Evolutionary conservation across 768 basidiomycete genomes (phyloP).

Genomic region (Boletus pseudopeckii): DNA sequence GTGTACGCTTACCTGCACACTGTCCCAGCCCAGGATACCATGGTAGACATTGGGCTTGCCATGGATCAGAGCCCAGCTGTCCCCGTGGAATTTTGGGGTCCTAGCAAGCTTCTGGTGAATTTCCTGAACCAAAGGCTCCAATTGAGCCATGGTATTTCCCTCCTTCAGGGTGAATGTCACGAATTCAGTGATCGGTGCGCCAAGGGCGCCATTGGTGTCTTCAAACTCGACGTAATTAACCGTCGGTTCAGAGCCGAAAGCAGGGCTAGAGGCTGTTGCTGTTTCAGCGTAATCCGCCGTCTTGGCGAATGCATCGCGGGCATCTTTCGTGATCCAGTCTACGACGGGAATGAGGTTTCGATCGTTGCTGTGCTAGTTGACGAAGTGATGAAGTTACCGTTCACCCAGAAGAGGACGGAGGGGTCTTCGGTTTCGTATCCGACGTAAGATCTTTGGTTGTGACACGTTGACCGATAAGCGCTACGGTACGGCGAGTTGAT

Average conservation of each 20-base stretch:
- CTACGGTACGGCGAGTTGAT: background rate
- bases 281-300: slow-evolving; percentile 3
- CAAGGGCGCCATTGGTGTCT: slow-evolving; percentile 14
- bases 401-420: slow-evolving; percentile 27
- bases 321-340: slow-evolving; percentile 29
- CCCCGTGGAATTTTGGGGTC: slow-evolving; percentile 25
- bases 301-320: slow-evolving; percentile 13
- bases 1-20: slow-evolving; percentile 24
- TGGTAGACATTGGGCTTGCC: slow-evolving; percentile 19
- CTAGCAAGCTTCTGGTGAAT: slow-evolving; percentile 21
- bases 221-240: slow-evolving; percentile 22
- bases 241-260: slow-evolving; percentile 19
- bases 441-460: slow-evolving; percentile 24
- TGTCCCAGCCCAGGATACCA: slow-evolving; percentile 39
- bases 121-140: slow-evolving; percentile 21
- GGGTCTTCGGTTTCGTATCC: slow-evolving; percentile 30
- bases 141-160: slow-evolving; percentile 15
- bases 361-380: slow-evolving; percentile 5
- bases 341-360: background rate
- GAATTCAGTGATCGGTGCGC: slow-evolving; percentile 32
- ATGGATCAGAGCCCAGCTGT: slow-evolving; percentile 27
- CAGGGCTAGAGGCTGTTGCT: slow-evolving; percentile 1
- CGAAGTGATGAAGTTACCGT: slow-evolving; percentile 6
- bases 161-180: slow-evolving; percentile 32
- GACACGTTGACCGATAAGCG: slow-evolving; percentile 5